Conservation (phyloP, 176 grass and related monocot species). For the Saccharum officinarum region DNA sequence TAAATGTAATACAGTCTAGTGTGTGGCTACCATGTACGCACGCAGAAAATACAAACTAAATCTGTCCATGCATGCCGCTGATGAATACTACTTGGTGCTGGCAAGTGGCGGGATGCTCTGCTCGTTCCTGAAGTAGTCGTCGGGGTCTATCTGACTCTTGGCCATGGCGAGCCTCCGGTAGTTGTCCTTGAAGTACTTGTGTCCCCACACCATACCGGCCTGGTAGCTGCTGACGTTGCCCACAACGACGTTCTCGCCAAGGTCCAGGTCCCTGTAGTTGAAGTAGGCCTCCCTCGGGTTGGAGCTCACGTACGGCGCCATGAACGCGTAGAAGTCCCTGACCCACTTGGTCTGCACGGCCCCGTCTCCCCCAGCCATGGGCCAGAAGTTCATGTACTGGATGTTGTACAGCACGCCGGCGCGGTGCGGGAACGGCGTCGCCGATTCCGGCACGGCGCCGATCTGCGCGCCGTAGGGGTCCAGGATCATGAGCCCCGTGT, state of each 20-base stretch:
- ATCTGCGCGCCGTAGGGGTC: conserved; percentile 47
- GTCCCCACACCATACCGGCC: conserved; percentile 38
- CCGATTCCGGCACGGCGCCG: conserved; percentile 16
- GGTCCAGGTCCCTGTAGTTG: conserved; percentile 59
- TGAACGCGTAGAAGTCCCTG: conserved; percentile 37
- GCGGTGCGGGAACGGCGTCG: conserved; percentile 54
- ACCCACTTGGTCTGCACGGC: conserved; percentile 26
- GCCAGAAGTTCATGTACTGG: conserved; percentile 52
- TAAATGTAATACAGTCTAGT: background rate
- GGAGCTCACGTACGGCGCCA: conserved; percentile 39
- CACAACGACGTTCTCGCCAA: conserved; percentile 33
- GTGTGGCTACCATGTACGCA: background rate
- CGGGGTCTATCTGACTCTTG: conserved; percentile 42
- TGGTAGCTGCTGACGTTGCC: conserved; percentile 43
- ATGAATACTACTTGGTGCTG: background rate
- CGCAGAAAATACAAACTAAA: background rate
- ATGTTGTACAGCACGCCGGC: conserved; percentile 50
- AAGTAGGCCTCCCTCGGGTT: conserved; percentile 51
- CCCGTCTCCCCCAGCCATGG: background rate
- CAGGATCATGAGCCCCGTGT: conserved; percentile 46
- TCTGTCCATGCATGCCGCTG: background rate
- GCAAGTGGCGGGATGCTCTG: conserved; percentile 56
- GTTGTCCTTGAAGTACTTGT: conserved; percentile 46
- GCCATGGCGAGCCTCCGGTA: conserved; percentile 39
- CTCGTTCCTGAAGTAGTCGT: conserved; percentile 69